phyloP scores from a whole-genome alignment of 2,329 filamentous ascomycete genomes.

The Nannizziopsis barbatae region DNA sequence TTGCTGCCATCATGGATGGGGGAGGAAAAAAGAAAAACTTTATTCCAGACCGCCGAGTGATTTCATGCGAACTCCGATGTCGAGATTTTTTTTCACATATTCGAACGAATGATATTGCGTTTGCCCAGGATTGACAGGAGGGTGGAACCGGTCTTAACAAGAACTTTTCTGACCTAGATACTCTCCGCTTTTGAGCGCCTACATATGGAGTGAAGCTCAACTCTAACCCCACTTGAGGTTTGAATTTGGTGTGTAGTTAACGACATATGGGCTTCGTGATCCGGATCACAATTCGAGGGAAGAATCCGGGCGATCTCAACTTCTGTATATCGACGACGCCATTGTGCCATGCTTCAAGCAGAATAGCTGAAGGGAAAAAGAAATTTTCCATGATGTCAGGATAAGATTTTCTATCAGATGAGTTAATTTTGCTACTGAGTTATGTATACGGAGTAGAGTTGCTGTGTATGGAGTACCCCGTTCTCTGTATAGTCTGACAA shows the following conservation, averaged over 20 bases:
- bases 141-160: neutral
- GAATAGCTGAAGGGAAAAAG: too few relatives aligned
- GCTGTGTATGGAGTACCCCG: too few relatives aligned
- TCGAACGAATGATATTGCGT: neutral
- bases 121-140: too few relatives aligned
- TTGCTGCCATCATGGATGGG: too few relatives aligned
- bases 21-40: neutral
- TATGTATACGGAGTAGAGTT: too few relatives aligned
- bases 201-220: neutral
- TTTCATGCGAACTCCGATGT: neutral
- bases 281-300: neutral
- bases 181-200: slow-evolving; percentile 5
- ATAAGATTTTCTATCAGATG: too few relatives aligned
- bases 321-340: neutral
- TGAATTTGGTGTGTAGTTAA: too few relatives aligned
- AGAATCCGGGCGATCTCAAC: neutral
- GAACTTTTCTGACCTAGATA: neutral
- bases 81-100: neutral
- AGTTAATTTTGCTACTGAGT: too few relatives aligned
- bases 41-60: slow-evolving; percentile 1
- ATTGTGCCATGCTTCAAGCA: too few relatives aligned
- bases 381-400: too few relatives aligned
- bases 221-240: neutral
- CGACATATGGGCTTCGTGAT: neutral
- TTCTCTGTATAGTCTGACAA: too few relatives aligned